phyloP scores from a whole-genome alignment of 148 eudicot genomes.

The Nepenthes gracilis region DNA sequence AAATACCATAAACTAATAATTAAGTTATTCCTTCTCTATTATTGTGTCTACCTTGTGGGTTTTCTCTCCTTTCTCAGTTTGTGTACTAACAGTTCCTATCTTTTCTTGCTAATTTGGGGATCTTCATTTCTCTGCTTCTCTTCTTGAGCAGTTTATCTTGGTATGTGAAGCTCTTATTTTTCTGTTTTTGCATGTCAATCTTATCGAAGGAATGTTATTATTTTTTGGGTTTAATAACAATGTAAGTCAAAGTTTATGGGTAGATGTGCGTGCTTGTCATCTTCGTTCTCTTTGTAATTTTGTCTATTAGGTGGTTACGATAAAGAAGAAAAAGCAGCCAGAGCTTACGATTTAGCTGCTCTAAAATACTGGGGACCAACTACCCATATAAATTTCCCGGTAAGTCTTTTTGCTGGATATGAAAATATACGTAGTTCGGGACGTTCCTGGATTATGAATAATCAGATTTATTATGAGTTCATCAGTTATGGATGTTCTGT shows the following conservation, averaged over 20 bases:
- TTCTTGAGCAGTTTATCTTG: slow-evolving; percentile 20
- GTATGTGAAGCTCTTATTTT: slow-evolving; percentile 6
- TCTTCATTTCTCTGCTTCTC: background rate
- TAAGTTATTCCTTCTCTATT: no score
- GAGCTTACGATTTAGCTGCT: slow-evolving; percentile 80
- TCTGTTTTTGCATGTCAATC: background rate
- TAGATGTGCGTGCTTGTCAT: background rate
- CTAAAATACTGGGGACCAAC: slow-evolving; percentile 81
- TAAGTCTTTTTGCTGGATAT: slow-evolving; percentile 10
- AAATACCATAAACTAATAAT: background rate
- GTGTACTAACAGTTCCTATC: background rate
- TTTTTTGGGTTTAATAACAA: background rate
- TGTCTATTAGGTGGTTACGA: slow-evolving; percentile 62
- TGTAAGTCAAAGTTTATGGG: background rate
- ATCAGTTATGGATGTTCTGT: no score
- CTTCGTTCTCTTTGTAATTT: background rate
- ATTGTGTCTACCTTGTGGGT: background rate
- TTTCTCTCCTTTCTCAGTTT: background rate
- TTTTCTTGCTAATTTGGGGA: background rate
- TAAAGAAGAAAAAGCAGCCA: slow-evolving; percentile 79
- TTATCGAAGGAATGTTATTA: background rate
- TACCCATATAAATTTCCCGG: slow-evolving; percentile 68
- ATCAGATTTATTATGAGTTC: background rate
- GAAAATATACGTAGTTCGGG: no score
- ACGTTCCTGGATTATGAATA: background rate